A percentile compares a stretch with the other conserved stretches of the same genome.
These are phyloP conservation scores for Alternaria arborescens DNA, from an alignment of 2,329 filamentous ascomycete species.

Conservation along the genomic window DNA sequence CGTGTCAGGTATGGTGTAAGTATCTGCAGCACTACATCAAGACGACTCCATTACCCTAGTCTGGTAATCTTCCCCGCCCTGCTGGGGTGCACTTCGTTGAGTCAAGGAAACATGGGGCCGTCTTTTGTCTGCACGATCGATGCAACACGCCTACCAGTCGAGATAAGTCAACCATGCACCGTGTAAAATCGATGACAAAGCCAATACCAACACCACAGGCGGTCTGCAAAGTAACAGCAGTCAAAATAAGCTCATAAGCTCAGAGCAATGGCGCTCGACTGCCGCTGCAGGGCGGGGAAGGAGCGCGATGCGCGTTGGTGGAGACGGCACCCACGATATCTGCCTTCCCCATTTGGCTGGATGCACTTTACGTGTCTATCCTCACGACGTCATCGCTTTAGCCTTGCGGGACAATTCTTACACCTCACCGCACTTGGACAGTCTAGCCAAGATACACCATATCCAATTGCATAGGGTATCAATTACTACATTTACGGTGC, in stretches of 20 bases:
- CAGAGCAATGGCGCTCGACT: conserved; percentile 26
- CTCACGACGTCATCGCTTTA: conserved; percentile 4
- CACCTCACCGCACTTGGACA: not conserved
- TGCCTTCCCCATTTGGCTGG: conserved; percentile 34
- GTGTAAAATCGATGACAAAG: not conserved
- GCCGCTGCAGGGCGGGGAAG: conserved; percentile 29
- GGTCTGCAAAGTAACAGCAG: conserved; percentile 6
- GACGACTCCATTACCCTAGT: not conserved
- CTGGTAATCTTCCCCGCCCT: not conserved
- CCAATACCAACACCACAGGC: not conserved
- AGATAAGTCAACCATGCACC: not conserved
- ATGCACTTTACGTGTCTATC: conserved; percentile 3
- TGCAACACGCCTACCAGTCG: not conserved
- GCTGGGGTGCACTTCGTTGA: not conserved
- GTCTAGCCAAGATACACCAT: not conserved
- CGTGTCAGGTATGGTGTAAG: not conserved
- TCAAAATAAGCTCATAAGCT: conserved; percentile 41
- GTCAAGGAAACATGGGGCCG: not conserved
- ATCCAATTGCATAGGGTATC: not conserved
- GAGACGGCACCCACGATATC: conserved; percentile 25
- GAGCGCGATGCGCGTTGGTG: conserved; percentile 30
- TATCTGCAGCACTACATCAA: not conserved
- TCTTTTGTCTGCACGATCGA: not conserved
- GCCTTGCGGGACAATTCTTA: not conserved
- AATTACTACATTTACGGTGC: not conserved